These are phyloP conservation scores for Trichoderma reesei DNA, from an alignment of 495 filamentous ascomycete genomes.

Conservation along the genomic window DNA sequence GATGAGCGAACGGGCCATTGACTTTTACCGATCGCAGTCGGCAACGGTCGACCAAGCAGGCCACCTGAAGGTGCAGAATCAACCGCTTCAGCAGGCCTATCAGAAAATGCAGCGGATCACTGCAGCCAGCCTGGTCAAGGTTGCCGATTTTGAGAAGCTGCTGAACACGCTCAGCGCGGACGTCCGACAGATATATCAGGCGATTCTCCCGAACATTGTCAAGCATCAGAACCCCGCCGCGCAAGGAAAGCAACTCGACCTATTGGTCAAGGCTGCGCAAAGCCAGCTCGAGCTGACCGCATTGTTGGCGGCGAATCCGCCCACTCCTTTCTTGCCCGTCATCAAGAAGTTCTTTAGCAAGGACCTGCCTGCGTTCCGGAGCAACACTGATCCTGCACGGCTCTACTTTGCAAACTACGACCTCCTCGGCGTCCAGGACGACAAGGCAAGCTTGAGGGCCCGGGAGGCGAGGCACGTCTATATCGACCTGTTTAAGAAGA, in stretches of 20 bases:
- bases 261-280: constrained; percentile 27
- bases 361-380: constrained; percentile 31
- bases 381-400: constrained; percentile 32
- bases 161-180: constrained; percentile 31
- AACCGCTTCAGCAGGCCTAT: constrained; percentile 36
- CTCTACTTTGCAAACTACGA: constrained; percentile 42
- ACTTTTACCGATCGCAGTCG: constrained; percentile 24
- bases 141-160: constrained; percentile 40
- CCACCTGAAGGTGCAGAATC: constrained; percentile 18
- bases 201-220: constrained; percentile 24
- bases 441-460: constrained; percentile 18
- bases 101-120: constrained; percentile 35
- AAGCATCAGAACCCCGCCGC: constrained; percentile 20
- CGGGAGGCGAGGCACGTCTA: constrained; percentile 19
- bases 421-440: constrained; percentile 39
- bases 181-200: constrained; percentile 38
- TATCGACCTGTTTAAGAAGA: constrained; percentile 34
- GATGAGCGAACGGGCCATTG: constrained; percentile 26
- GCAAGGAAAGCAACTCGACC: constrained; percentile 24
- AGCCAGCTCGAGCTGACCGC: constrained; percentile 38
- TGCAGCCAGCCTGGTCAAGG: constrained; percentile 32
- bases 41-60: constrained; percentile 9
- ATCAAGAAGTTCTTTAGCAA: constrained; percentile 36
- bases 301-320: constrained; percentile 36
- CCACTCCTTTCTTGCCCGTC: constrained; percentile 36